Base-by-base conservation (phyloP, 305 asterid species). In the Solanum hybrid region DNA sequence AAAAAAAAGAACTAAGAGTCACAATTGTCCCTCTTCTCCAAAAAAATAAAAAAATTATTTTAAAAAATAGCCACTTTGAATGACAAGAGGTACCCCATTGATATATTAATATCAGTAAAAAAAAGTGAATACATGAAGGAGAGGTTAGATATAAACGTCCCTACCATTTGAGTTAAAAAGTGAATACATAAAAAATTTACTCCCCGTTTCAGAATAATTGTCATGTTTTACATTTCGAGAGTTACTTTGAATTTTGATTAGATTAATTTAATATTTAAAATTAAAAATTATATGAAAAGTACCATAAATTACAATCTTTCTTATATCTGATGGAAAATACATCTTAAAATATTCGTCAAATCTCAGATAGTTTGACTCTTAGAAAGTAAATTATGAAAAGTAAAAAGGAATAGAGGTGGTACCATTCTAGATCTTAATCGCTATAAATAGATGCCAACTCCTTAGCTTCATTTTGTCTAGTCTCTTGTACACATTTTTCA, bases 391-490 rank as follows among this genome's bases (percentile, higher is more conserved):
- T 17, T 3, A 17, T 20, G 13, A 68, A 10, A 68, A 68, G 27
- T 45, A n/a, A 9, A n/a, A 68, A 68, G 12, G 10, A 68, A n/a
- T n/a, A 9, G 7, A 68, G 13, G 14, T 9, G 27, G 12, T 65
- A 68, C 17, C 29, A 31, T 84, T 84, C 12, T 32, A 75, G 37
- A 75, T 75, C 41, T 17, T 84, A 45, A 87, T 89, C 89, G 70
- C 93, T 94, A 94, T 95, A 95, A 89, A 93, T 92, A 92, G 81
- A n/a, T 79, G 88, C 92, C 93, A 90, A 34, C 87, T 22, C 38
- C 83, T 61, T 79, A 37, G 86, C 90, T 89, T 37, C 75, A 41
- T 45, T 79, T 83, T 90, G 90, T 57, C 89, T 89, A 72, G 41
- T 29, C 78, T 24, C 72, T 10, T 84, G 92, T 89, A 77, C 88